Percentiles rank a stretch among this genome's conserved stretches.
phyloP scores from a whole-genome alignment of 805 yeast genomes.

The Ogataea methylovora region DNA sequence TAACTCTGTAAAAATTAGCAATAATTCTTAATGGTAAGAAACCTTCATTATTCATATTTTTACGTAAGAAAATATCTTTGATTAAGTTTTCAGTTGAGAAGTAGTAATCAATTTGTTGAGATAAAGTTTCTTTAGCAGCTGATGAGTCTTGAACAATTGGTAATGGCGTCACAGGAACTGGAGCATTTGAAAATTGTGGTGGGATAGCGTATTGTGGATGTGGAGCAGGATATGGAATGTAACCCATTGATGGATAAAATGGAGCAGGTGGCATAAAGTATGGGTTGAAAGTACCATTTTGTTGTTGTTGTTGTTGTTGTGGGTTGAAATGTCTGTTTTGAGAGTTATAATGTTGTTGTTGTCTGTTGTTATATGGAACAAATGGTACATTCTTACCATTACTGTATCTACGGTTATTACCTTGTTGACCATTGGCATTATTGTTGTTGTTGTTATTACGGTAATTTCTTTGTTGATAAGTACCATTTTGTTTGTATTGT shows the following conservation, averaged over 20 bases:
- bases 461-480: constrained; percentile 14
- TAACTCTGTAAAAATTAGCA: constrained; percentile 70
- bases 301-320: constrained; percentile 1
- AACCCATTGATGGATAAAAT: background rate
- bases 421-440: constrained; percentile 4
- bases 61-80: constrained; percentile 77
- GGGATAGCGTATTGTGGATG: background rate
- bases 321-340: constrained; percentile 6
- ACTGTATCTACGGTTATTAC: background rate
- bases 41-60: constrained; percentile 73
- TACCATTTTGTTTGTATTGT: constrained; percentile 6
- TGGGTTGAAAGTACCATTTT: background rate
- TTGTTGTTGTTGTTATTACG: constrained; percentile 13
- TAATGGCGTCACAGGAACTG: background rate
- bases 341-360: constrained; percentile 2
- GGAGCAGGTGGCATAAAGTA: background rate
- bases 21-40: constrained; percentile 57
- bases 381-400: constrained; percentile 10
- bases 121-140: constrained; percentile 6
- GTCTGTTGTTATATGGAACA: constrained; percentile 16
- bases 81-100: constrained; percentile 81
- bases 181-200: background rate
- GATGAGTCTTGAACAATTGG: background rate
- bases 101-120: constrained; percentile 79
- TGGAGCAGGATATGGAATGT: constrained; percentile 1